Base-by-base conservation (phyloP, 2,329 filamentous ascomycete genomes). In the Aspergillus tanneri region DNA sequence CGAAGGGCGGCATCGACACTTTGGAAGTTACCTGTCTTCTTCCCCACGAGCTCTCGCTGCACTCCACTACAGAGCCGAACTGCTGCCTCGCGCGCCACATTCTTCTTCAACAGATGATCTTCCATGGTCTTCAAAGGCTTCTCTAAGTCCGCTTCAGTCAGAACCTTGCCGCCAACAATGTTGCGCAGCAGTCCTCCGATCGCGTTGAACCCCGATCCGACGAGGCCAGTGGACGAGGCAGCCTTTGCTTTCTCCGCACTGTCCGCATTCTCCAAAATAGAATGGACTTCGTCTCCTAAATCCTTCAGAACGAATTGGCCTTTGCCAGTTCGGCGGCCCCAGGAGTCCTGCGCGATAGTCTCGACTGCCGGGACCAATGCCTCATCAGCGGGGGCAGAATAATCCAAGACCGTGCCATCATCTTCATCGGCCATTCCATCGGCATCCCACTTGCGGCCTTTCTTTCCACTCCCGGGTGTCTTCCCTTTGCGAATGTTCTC, bases 71-170 rank as follows among this genome's bases (percentile, higher is more conserved):
- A 96, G 34, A 99, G 76, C 44, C 93, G 87, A 24, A 96, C 81
- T 2, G 92, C 93, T 12, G 93, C 93, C 75, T 97, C 93, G 44
- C 89, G 87, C 0, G 93, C 93, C 22, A 99, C 91, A 62, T 99
- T 99, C 77, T 99, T 99, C 72, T 87, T 85, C 50, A 99, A 73
- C 5, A 99, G 77, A 68, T 97, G 92, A 48, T 96, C 90, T 66
- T 96, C 90, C 90, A 99, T 96, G 24, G 87, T 88, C 71, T 92
- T 93, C 74, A 99, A 85, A 2, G 93, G 88, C 68, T 95, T 95
- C 53, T 90, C 87, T 18, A 99, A 79, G 63, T 97, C 92, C 56
- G 87, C 83, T 67, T 90, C 88, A 1, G 90, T 95, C 62, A 99
- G 74, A 0, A 86, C 89, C 76, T 96, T 96, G 55, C 95, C 93